Evolutionary conservation across 2,329 filamentous ascomycete species (phyloP).

Genomic region (Paraconiothyrium brasiliense): DNA sequence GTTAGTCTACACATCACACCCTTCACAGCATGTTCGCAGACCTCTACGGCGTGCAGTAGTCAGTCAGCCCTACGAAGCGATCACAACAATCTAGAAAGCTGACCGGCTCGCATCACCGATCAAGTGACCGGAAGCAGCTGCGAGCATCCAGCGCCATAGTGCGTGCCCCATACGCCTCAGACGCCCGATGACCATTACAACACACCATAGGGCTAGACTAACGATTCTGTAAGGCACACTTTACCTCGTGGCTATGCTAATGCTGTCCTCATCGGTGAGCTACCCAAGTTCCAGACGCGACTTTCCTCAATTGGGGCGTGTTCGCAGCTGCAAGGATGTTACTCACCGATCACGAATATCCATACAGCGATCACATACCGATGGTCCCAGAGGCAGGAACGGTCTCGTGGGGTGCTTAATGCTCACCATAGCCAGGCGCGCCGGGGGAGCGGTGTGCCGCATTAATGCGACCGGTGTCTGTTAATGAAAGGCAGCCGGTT

Average conservation of each 20-base stretch:
- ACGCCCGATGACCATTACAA: neutral
- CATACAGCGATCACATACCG: conserved; percentile 10
- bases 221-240: conserved; percentile 11
- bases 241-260: conserved; percentile 26
- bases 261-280: conserved; percentile 31
- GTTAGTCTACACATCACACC: neutral
- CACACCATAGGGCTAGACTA: neutral
- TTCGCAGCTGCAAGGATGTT: conserved; percentile 4
- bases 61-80: conserved; percentile 4
- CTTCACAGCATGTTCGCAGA: neutral
- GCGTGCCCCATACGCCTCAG: neutral
- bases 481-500: neutral
- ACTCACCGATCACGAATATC: conserved; percentile 14
- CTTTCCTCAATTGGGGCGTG: conserved; percentile 3
- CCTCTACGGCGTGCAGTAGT: neutral
- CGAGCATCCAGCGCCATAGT: conserved; percentile 19
- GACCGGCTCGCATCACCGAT: conserved; percentile 26
- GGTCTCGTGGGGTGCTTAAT: conserved; percentile 1
- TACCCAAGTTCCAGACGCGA: neutral
- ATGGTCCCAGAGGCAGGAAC: neutral
- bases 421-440: neutral
- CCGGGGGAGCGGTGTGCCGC: neutral
- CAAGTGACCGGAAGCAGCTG: conserved; percentile 27
- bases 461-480: neutral
- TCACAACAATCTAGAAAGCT: conserved; percentile 18